Evolutionary conservation across 768 basidiomycete species (phyloP).

Genomic region (Kwoniella dejecticola): DNA sequence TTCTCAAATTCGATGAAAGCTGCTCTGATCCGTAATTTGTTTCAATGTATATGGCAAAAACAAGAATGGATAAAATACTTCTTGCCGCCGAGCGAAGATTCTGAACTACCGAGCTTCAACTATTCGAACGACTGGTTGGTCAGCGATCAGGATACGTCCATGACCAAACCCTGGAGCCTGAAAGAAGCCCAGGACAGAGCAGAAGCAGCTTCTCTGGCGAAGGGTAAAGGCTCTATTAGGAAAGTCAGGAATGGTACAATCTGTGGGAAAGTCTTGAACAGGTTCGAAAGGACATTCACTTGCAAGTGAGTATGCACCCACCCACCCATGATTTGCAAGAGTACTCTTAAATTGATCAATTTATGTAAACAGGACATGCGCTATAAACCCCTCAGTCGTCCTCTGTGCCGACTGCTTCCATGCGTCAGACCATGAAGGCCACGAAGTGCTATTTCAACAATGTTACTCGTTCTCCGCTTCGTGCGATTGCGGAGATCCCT

Average conservation of each 20-base stretch:
- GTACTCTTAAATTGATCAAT: not conserved
- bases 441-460: conserved; percentile 92
- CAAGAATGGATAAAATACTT: conserved; percentile 22
- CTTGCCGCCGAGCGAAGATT: not conserved
- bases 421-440: conserved; percentile 77
- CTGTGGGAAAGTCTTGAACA: conserved; percentile 45
- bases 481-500: conserved; percentile 91
- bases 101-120: conserved; percentile 1
- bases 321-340: not conserved
- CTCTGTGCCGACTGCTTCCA: conserved; percentile 88
- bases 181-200: conserved; percentile 10
- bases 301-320: conserved; percentile 49
- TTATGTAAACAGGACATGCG: conserved; percentile 83
- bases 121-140: conserved; percentile 17
- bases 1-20: conserved; percentile 17
- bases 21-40: conserved; percentile 12
- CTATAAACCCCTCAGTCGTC: conserved; percentile 83
- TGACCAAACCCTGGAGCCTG: conserved; percentile 15
- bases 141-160: not conserved
- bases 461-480: conserved; percentile 77
- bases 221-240: conserved; percentile 16
- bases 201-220: conserved; percentile 8
- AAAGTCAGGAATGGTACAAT: conserved; percentile 27
- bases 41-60: conserved; percentile 22
- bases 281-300: conserved; percentile 47